phyloP scores from a whole-genome alignment of 768 basidiomycete species.

The Gloeostereum incarnatum region DNA sequence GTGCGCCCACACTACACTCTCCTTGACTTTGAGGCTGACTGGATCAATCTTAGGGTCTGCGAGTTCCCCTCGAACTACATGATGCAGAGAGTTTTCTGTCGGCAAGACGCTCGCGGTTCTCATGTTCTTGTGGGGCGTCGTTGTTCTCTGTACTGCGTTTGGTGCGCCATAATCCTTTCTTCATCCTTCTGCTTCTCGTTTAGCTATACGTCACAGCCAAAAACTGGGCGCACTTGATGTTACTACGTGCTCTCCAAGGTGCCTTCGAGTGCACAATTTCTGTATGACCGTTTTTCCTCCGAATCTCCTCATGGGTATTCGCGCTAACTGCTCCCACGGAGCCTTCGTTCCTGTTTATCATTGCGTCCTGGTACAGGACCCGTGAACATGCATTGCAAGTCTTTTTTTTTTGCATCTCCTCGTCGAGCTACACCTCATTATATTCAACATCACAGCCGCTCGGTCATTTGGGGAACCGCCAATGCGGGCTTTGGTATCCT shows the following conservation, averaged over 20 bases:
- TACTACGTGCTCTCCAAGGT: slow-evolving; percentile 6
- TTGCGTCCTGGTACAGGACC: slow-evolving; percentile 6
- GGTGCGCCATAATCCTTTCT: slow-evolving; percentile 1
- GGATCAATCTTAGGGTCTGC: not conserved
- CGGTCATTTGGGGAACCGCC: slow-evolving; percentile 8
- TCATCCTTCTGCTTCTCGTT: not conserved
- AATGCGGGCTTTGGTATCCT: slow-evolving; percentile 8
- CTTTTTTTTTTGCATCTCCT: no score
- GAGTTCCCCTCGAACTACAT: slow-evolving; percentile 7
- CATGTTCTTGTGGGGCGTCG: slow-evolving; percentile 8
- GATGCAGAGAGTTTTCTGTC: slow-evolving; percentile 6
- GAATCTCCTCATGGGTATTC: no score
- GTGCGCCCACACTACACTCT: slow-evolving; percentile 2
- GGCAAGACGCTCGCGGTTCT: slow-evolving; percentile 6
- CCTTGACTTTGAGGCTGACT: not conserved
- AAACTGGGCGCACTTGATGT: slow-evolving; percentile 6
- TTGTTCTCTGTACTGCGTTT: slow-evolving; percentile 8
- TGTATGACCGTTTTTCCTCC: no score
- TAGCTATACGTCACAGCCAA: not conserved
- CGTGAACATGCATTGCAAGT: slow-evolving; percentile 5
- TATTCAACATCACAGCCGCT: slow-evolving; percentile 1
- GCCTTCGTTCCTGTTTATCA: slow-evolving; percentile 4
- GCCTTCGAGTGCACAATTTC: slow-evolving; percentile 7
- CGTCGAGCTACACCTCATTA: no score
- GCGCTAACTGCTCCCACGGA: no score